Evolutionary conservation across 164 flowering plant genomes (phyloP), one percentile per base, ranked within the genome.

Genomic region (Vitis labrusca): DNA sequence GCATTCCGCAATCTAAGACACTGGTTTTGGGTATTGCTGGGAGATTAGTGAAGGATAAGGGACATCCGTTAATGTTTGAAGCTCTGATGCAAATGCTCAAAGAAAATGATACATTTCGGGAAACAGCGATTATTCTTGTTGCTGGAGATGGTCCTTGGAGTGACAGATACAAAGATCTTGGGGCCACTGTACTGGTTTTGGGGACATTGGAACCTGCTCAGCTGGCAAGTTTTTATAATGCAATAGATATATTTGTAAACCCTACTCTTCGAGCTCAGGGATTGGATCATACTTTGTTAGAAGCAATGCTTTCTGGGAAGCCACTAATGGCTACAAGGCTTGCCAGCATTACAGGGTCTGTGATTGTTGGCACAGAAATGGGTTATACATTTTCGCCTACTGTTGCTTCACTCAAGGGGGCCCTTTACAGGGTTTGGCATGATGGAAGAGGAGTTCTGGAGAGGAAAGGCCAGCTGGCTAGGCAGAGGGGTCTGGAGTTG

Each of bases 131-230:
- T 53, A 75, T 86, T 68, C 79, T 90, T 11, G 85, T 92, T n/a
- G 95, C 92, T 9, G 95, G 97, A 49, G 83, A 85, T 76, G 97
- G 95, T 58, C 95, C 97, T 13, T 89, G 97, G 92, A 84, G 85
- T 47, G 72, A 49, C 29, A 76, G 88, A 68, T 90, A 87, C 69
- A 81, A 74, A 78, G 89, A 83, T 8, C 84, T 90, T 3, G 89
- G 95, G 1, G 14, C 83, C 2, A 86, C 84, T 66, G 37, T 86
- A 10, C 64, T 81, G 12, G 91, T 90, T 71, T 70, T 92, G 67
- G 97, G 95, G 16, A 85, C 97, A 16, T n/a, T 89, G 68, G 85
- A 83, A 47, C 90, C 77, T 70, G 61, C 71, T 57, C 85, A 85
- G 49, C 64, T 92, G 30, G 86, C 91, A 9, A 51, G 59, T 0